Evolutionary conservation across 805 yeast species (phyloP), one percentile per base, ranked within the genome.

Genomic region (Spathaspora girioi): DNA sequence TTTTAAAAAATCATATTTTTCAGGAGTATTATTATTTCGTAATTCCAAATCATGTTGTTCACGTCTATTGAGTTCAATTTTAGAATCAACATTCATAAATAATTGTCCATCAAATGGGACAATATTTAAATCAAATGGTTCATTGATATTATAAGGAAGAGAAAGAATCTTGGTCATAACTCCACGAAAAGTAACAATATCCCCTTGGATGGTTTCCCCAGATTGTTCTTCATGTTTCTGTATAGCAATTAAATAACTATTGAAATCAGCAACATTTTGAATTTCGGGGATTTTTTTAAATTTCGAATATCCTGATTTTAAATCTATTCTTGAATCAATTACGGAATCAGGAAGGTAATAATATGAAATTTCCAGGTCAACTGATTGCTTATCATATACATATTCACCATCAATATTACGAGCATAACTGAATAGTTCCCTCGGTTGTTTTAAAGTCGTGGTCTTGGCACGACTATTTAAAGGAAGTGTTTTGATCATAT

Each of bases 141-240:
- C 85, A 27, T 76, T 73, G 15, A 72, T 62, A 50, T 78, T 76
- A 62, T 83, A 86, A 2, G 93, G 89, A 20, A 89, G 70, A 6
- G 85, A 76, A 68, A 94, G 70, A 38, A 93, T 68, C 52, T 81
- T 80, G 31, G 91, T 84, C 83, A 93, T 81, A 35, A 89, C 68
- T 0, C 97, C 98, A 59, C 97, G 76, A 79, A 89, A 90, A 0
- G 97, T 84, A 19, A 94, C 73, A 29, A 94, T 78, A 59, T 90
- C 88, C 1, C 81, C 80, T 27, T 79, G 78, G 2, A 80, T 61
- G 54, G 79, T 82, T 5, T 70, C 66, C 10, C 64, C 59, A n/a
- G 54, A 50, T 11, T 54, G 47, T 52, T 71, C 66, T 66, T 94
- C 98, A 59, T 80, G 71, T 5, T 69, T 58, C 54, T 74, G 69